Evolutionary conservation across 2,329 filamentous ascomycete species (phyloP).

Genomic region (Aspergillus novoparasiticus): DNA sequence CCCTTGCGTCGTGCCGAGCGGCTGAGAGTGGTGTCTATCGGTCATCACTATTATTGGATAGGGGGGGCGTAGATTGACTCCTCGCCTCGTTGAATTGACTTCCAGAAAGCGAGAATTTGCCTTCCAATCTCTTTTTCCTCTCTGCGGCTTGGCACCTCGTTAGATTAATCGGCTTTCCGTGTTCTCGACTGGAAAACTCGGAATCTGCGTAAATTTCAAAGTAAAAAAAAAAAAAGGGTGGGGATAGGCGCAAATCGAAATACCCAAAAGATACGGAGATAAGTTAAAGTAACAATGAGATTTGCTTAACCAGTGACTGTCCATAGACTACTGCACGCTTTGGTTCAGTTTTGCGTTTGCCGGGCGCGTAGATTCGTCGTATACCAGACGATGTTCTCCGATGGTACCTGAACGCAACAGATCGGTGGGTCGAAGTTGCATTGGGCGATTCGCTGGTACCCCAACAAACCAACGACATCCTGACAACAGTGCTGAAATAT

Average conservation of each 20-base stretch:
- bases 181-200: neutral
- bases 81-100: neutral
- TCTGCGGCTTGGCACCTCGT: neutral
- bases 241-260: neutral
- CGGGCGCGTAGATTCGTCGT: neutral
- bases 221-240: neutral
- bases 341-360: neutral
- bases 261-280: neutral
- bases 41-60: constrained; percentile 1
- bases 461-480: neutral
- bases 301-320: neutral
- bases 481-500: neutral
- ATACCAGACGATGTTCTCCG: neutral
- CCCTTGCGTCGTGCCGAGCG: constrained; percentile 1
- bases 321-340: neutral
- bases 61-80: neutral
- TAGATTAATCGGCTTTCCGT: neutral
- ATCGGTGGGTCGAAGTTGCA: constrained; percentile 3
- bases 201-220: neutral
- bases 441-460: neutral
- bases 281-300: neutral
- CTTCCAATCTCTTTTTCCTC: neutral
- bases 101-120: neutral
- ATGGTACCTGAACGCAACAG: constrained; percentile 1
- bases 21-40: neutral